These are phyloP conservation scores for Heliosperma pusillum DNA, from an alignment of 148 eudicot genomes.

Conservation along the genomic window DNA sequence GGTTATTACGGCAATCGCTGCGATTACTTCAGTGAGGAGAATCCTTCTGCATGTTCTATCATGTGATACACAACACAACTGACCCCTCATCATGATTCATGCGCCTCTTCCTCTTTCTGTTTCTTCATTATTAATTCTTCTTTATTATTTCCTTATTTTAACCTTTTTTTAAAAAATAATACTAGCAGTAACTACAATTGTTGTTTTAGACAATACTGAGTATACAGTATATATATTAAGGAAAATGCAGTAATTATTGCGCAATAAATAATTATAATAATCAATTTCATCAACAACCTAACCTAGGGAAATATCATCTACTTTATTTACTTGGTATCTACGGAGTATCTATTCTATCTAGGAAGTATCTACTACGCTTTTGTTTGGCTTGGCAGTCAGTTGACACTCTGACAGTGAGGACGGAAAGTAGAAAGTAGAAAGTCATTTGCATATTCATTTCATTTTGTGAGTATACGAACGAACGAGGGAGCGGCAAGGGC, in stretches of 20 bases:
- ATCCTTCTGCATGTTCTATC: slow-evolving; percentile 37
- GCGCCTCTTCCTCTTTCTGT: background rate
- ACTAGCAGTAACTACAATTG: background rate
- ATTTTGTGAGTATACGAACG: too few species aligned
- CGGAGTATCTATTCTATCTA: too few species aligned
- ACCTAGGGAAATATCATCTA: background rate
- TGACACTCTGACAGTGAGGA: too few species aligned
- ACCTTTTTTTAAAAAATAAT: background rate
- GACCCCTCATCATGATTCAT: background rate
- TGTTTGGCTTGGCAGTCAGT: too few species aligned
- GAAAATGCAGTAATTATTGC: background rate
- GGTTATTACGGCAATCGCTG: slow-evolving; percentile 21
- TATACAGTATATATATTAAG: slow-evolving; percentile 7
- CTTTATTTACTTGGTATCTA: too few species aligned
- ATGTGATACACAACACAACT: slow-evolving; percentile 27
- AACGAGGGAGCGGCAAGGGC: background rate
- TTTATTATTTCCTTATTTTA: background rate
- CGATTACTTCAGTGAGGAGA: slow-evolving; percentile 37
- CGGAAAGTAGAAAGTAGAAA: too few species aligned
- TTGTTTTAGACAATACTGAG: slow-evolving; percentile 5
- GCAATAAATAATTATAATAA: background rate
- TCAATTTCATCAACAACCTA: background rate
- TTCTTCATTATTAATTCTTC: background rate
- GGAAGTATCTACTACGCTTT: too few species aligned
- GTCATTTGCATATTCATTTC: too few species aligned